A percentile compares a stretch with the other conserved stretches of the same genome.
Conservation (phyloP, 768 basidiomycete species). For the Porphyrellus cyaneotinctus region DNA sequence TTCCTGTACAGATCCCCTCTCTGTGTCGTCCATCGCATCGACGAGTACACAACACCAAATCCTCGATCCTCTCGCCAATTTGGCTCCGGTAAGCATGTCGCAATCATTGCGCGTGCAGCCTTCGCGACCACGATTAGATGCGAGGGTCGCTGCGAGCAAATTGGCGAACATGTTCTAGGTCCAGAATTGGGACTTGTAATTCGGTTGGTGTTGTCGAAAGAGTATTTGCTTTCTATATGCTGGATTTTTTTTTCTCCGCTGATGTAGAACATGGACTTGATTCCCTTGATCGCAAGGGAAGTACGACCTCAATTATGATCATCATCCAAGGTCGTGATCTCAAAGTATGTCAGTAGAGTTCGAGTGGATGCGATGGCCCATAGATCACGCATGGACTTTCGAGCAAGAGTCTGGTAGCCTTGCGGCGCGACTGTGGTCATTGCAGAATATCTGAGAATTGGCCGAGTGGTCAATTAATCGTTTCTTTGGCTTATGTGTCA, state of each 20-base stretch:
- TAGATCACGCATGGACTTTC: too few species aligned
- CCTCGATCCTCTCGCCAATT: constrained; percentile 63
- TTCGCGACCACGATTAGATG: constrained; percentile 71
- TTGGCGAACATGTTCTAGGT: constrained; percentile 81
- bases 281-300: too few species aligned
- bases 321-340: too few species aligned
- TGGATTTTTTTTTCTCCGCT: constrained; percentile 9
- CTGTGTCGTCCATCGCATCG: constrained; percentile 1
- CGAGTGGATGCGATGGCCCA: too few species aligned
- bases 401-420: too few species aligned
- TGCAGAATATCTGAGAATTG: too few species aligned
- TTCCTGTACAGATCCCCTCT: constrained; percentile 13
- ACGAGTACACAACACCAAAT: constrained; percentile 27
- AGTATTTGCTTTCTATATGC: constrained; percentile 15
- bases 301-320: too few species aligned
- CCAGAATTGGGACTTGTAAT: background rate
- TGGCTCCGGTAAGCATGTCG: constrained; percentile 61
- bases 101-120: constrained; percentile 71
- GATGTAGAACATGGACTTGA: too few species aligned
- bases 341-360: too few species aligned
- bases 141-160: constrained; percentile 83
- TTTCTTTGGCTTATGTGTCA: too few species aligned
- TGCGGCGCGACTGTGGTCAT: too few species aligned
- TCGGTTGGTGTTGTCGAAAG: constrained; percentile 4
- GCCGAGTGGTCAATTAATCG: too few species aligned